These are phyloP conservation scores for Pulveroboletus sp. DNA, from an alignment of 768 basidiomycete genomes.

Conservation along the genomic window DNA sequence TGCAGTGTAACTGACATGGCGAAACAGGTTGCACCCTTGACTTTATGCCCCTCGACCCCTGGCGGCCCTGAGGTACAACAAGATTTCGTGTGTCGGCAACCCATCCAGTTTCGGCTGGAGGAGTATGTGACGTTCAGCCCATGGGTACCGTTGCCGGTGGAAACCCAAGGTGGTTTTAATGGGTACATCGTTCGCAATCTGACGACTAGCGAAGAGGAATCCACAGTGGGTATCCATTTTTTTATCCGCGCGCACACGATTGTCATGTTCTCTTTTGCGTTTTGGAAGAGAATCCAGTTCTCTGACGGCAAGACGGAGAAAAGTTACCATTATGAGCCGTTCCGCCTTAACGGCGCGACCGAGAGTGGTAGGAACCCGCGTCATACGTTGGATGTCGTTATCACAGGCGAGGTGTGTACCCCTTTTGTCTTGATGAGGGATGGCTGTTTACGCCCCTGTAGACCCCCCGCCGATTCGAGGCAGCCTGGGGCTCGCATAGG, in stretches of 20 bases:
- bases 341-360: conserved; percentile 28
- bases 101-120: conserved; percentile 48
- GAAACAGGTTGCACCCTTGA: conserved; percentile 27
- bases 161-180: conserved; percentile 18
- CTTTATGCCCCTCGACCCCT: conserved; percentile 15
- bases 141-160: conserved; percentile 32
- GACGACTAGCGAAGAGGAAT: conserved; percentile 18
- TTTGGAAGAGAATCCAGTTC: conserved; percentile 24
- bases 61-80: conserved; percentile 6
- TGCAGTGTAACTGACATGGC: conserved; percentile 14
- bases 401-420: conserved; percentile 32
- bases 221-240: conserved; percentile 22
- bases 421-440: conserved; percentile 20
- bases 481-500: conserved; percentile 65
- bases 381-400: conserved; percentile 36
- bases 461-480: conserved; percentile 54
- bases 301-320: conserved; percentile 25
- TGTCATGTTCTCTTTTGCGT: conserved; percentile 19
- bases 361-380: conserved; percentile 26
- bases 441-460: conserved; percentile 30
- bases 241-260: conserved; percentile 10
- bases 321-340: conserved; percentile 30
- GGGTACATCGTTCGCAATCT: conserved; percentile 22
- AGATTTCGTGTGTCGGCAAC: conserved; percentile 44
- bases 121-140: conserved; percentile 45